phyloP scores from a whole-genome alignment of 2,329 filamentous ascomycete genomes.

The Diaporthe destruens region DNA sequence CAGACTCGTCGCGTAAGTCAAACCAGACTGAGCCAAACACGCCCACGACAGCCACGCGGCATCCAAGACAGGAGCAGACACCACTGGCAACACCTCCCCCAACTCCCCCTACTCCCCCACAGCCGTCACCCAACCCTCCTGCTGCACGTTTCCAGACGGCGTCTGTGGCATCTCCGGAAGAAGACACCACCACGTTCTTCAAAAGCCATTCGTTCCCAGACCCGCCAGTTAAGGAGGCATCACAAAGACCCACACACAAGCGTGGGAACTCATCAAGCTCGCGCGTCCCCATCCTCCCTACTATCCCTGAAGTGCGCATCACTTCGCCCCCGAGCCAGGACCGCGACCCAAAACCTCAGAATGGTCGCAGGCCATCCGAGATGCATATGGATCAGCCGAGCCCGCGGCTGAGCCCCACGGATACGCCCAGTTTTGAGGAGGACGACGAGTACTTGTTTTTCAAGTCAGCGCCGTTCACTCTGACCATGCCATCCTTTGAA shows the following conservation, averaged over 20 bases:
- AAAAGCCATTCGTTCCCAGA: constrained; percentile 16
- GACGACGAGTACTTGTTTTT: constrained; percentile 62
- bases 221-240: neutral
- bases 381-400: constrained; percentile 43
- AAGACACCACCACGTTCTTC: constrained; percentile 29
- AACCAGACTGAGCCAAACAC: constrained; percentile 30
- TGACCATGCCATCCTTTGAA: constrained; percentile 62
- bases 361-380: constrained; percentile 16
- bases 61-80: constrained; percentile 36
- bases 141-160: neutral
- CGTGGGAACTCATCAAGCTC: constrained; percentile 42
- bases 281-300: constrained; percentile 50
- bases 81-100: constrained; percentile 39
- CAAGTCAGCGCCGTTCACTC: constrained; percentile 61
- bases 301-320: constrained; percentile 57
- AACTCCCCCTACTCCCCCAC: constrained; percentile 31
- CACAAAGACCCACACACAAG: constrained; percentile 38
- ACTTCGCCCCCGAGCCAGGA: constrained; percentile 44
- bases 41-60: constrained; percentile 34
- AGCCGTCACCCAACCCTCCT: constrained; percentile 15
- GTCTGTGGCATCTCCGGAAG: neutral
- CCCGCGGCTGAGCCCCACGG: constrained; percentile 13
- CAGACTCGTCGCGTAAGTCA: constrained; percentile 38
- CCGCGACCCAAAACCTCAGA: constrained; percentile 17
- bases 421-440: constrained; percentile 37